These are phyloP conservation scores for Thielaviopsis ethacetica DNA, from an alignment of 2,329 filamentous ascomycete species.

Conservation along the genomic window DNA sequence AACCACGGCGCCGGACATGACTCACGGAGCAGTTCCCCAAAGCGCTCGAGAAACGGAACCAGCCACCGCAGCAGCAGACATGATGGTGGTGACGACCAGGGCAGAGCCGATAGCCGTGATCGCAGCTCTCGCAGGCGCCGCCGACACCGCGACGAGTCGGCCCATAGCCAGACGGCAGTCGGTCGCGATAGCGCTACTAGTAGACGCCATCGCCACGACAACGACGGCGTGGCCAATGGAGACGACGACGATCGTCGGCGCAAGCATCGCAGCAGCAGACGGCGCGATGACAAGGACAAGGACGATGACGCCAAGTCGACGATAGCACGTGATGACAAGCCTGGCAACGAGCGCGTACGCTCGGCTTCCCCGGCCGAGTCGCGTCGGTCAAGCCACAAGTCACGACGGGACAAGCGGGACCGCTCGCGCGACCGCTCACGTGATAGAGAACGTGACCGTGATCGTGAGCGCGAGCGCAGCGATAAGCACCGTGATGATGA, in stretches of 20 bases:
- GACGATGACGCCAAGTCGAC: constrained; percentile 37
- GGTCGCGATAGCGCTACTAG: constrained; percentile 1
- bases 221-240: background rate
- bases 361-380: constrained; percentile 47
- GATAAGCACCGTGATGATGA: constrained; percentile 33
- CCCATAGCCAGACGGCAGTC: constrained; percentile 16
- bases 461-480: constrained; percentile 18
- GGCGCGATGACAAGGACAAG: constrained; percentile 29
- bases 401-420: constrained; percentile 42
- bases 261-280: constrained; percentile 27
- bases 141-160: constrained; percentile 18
- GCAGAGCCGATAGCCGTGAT: constrained; percentile 10
- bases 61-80: constrained; percentile 7
- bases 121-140: constrained; percentile 13
- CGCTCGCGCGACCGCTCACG: constrained; percentile 25
- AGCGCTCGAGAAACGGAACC: constrained; percentile 18
- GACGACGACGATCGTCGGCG: constrained; percentile 6
- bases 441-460: constrained; percentile 15
- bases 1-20: constrained; percentile 2
- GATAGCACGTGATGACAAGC: constrained; percentile 23
- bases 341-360: constrained; percentile 37
- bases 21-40: constrained; percentile 33
- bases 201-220: constrained; percentile 4
- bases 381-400: constrained; percentile 36
- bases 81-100: constrained; percentile 1